Evolutionary conservation across 305 asterid species (phyloP).

Genomic region (Rubia peregrina): DNA sequence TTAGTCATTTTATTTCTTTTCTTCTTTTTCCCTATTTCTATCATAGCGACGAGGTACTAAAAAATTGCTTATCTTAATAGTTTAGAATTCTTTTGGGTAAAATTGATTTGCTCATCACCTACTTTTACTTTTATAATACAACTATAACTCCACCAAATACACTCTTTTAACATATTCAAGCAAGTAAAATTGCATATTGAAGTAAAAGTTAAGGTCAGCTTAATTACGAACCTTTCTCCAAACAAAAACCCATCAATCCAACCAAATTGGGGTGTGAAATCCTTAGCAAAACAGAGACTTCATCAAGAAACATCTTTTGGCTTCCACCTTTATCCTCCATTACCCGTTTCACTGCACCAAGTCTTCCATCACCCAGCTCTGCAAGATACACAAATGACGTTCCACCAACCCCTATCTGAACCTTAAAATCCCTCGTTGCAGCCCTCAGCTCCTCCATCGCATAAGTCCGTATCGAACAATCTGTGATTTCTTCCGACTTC

Average conservation of each 20-base stretch:
- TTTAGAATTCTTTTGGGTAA: no score
- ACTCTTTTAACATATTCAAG: no score
- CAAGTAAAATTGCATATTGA: no score
- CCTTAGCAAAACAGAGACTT: conserved; percentile 76
- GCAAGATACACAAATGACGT: conserved; percentile 74
- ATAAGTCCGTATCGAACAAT: conserved; percentile 45
- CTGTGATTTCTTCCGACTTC: not conserved
- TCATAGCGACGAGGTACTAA: no score
- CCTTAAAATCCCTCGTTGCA: conserved; percentile 56
- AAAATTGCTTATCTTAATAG: no score
- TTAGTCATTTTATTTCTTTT: no score
- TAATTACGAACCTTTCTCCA: conserved; percentile 50
- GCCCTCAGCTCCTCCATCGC: conserved; percentile 49
- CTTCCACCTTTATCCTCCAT: conserved; percentile 72
- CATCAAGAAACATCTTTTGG: conserved; percentile 72
- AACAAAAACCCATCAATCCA: conserved; percentile 67
- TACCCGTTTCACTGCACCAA: conserved; percentile 71
- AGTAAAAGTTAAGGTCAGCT: no score
- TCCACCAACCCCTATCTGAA: conserved; percentile 62
- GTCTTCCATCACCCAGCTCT: conserved; percentile 51
- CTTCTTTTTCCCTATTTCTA: no score
- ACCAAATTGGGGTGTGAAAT: conserved; percentile 74
- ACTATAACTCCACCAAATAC: no score
- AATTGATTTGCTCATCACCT: no score
- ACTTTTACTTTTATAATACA: no score